These are phyloP conservation scores for Arctium lappa DNA, from an alignment of 129 eudicot genomes.

Conservation along the genomic window DNA sequence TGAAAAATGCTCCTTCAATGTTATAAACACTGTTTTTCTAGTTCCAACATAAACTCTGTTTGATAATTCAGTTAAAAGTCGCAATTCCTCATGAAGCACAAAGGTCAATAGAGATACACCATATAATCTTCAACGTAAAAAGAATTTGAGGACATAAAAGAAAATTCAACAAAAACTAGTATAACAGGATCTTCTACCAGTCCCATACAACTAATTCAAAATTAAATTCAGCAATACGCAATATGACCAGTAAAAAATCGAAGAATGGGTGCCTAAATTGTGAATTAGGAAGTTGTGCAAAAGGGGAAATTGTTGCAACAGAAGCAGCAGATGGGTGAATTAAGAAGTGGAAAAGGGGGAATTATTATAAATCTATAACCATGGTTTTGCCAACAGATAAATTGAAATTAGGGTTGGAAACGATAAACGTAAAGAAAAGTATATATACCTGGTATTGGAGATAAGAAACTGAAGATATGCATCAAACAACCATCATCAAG, in stretches of 20 bases:
- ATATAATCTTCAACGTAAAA: background rate
- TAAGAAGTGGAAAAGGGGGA: background rate
- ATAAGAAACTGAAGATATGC: conserved; percentile 92
- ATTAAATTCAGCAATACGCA: background rate
- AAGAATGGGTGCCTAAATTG: background rate
- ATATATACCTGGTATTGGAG: conserved; percentile 88
- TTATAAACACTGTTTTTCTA: background rate
- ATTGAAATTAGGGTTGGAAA: conserved; percentile 17
- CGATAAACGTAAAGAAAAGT: background rate
- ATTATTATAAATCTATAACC: background rate
- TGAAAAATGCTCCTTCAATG: no score
- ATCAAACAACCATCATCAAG: conserved; percentile 94
- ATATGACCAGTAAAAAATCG: background rate
- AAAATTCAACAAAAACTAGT: background rate
- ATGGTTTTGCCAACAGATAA: background rate
- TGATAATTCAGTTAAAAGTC: background rate
- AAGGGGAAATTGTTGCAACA: background rate
- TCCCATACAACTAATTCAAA: background rate
- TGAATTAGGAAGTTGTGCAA: background rate
- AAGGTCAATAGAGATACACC: background rate
- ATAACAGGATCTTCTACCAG: background rate
- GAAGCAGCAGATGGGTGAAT: background rate
- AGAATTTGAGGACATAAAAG: background rate
- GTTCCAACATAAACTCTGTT: background rate
- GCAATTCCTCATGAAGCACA: background rate